These are phyloP conservation scores for Saturnispora silvae DNA, from an alignment of 805 yeast species.

Conservation along the genomic window DNA sequence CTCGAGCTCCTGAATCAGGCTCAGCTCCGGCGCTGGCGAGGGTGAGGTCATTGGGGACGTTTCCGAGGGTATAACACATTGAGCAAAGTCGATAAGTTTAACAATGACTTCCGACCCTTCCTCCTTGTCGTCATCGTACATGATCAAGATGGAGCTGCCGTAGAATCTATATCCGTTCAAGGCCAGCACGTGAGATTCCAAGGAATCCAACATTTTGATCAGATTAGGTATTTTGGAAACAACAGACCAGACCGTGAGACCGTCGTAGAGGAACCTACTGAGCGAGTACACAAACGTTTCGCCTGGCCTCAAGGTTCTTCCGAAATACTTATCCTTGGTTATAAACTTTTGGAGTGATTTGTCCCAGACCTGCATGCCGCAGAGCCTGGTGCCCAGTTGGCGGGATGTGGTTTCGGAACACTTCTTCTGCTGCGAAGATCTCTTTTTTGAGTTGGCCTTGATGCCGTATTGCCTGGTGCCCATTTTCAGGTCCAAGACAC, in stretches of 20 bases:
- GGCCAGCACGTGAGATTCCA: conserved; percentile 42
- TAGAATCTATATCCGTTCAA: conserved; percentile 76
- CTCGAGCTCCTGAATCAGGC: too few relatives aligned
- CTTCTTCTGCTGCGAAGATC: conserved; percentile 67
- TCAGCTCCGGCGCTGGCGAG: too few relatives aligned
- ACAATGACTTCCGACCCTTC: conserved; percentile 25
- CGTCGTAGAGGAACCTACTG: conserved; percentile 73
- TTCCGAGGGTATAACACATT: conserved; percentile 78
- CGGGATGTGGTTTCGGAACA: conserved; percentile 76
- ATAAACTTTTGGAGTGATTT: conserved; percentile 34
- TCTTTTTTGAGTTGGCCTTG: conserved; percentile 69
- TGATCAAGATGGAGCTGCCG: conserved; percentile 79
- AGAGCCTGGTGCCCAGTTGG: conserved; percentile 77
- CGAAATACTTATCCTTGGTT: conserved; percentile 84
- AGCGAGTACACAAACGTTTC: conserved; percentile 67
- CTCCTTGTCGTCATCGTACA: conserved; percentile 51
- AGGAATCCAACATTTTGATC: conserved; percentile 46
- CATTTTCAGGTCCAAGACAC: conserved; percentile 93
- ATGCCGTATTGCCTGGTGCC: conserved; percentile 98
- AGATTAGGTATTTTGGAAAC: conserved; percentile 57
- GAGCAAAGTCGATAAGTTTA: conserved; percentile 93
- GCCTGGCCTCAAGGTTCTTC: conserved; percentile 65
- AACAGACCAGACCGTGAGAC: conserved; percentile 46
- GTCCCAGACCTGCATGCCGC: conserved; percentile 90
- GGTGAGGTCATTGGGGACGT: conserved; percentile 54